Base-by-base conservation (phyloP, 768 basidiomycete species). In the Boletus rubroflammeus region DNA sequence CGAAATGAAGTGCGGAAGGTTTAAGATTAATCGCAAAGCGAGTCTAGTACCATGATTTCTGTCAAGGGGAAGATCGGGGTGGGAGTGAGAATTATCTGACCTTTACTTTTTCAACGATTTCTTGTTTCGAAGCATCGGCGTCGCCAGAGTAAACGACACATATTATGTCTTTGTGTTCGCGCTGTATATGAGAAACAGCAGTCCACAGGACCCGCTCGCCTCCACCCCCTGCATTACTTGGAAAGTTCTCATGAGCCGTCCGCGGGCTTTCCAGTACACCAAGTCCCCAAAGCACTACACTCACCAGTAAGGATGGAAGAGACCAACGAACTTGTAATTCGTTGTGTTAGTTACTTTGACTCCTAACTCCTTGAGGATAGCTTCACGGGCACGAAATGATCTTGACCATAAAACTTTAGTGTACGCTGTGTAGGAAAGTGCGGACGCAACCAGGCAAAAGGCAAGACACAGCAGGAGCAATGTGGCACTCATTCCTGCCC, bases 231-330 rank as follows among this genome's bases (percentile, higher is more conserved):
- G 95, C 94, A 78, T 98, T 97, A 66, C 96, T 87, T 68, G 43
- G 36, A 45, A 48, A 47, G 58, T 68, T 70, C 67, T 64, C 71
- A 73, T 76, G 67, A 78, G 70, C 60, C 7, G 38, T 48, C 53
- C 28, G 42, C 17, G 21, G 11, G 26, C 29, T 39, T 26, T 25
- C 21, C 45, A 29, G 13, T 45, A 35, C 32, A 28, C 23, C 19
- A 32, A 53, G 40, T 19, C 31, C 21, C 3, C 9, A 55, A 35
- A 35, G 39, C 2, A 43, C 17, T 41, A 6, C 14, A 65, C 83
- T 73, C 62, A 94, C 94, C 94, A 98, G 68, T 95, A 98, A 0
- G 95, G 95, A 75, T 98, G 95, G 67, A 97, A 96, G 73, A 95
- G 88, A 0, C 89, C 94, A 3, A 94, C 75, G 19, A 94, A 71